Base-by-base conservation (phyloP, 2,329 filamentous ascomycete genomes). In the Samsoniella hepiali region DNA sequence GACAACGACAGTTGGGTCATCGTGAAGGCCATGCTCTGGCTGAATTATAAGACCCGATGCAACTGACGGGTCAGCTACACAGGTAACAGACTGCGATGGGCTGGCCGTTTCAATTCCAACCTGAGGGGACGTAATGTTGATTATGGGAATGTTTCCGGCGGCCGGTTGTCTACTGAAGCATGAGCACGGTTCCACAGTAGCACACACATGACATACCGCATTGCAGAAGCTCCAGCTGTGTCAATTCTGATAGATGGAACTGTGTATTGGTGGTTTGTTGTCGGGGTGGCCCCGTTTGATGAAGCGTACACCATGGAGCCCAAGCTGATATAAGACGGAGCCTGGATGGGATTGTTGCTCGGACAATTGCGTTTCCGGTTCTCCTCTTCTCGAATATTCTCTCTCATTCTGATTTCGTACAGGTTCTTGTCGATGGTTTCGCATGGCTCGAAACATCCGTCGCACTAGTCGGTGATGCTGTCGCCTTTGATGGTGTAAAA, bases 401-500 rank as follows among this genome's bases (percentile, higher is more conserved):
- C 22, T 22, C 22, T 22, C 22, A 22, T 22, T 22, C 22, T 22
- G 36, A 77, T 75, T 63, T 77, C 75, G 11, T 72, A 65, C 44
- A 77, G 73, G 36, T 68, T 70, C 3, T 70, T 68, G 5, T 69
- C 62, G 31, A 77, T 65, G 15, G 72, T 70, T 1, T 60, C 13
- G 47, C 63, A 68, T 5, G 75, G 75, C 49, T 69, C 72, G 54
- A 61, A 73, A 54, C 71, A 76, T 22, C 69, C 68, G 29, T 68
- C 67, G 2, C 13, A 15, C 15, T 42, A 72, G 58, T 77, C 75
- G 3, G 47, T 40, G 11, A 31, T 38, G 0, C 63, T 50, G 8
- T 50, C 59, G 31, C 75, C 74, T 7, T 70, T 62, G 44, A 77
- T 75, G 60, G 66, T 66, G 66, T 76, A 77, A 38, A 73, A 69